A percentile compares a stretch with the other conserved stretches of the same genome.
phyloP scores from a whole-genome alignment of 1,284 basidiomycete genomes.

The Kwoniella shivajii region DNA sequence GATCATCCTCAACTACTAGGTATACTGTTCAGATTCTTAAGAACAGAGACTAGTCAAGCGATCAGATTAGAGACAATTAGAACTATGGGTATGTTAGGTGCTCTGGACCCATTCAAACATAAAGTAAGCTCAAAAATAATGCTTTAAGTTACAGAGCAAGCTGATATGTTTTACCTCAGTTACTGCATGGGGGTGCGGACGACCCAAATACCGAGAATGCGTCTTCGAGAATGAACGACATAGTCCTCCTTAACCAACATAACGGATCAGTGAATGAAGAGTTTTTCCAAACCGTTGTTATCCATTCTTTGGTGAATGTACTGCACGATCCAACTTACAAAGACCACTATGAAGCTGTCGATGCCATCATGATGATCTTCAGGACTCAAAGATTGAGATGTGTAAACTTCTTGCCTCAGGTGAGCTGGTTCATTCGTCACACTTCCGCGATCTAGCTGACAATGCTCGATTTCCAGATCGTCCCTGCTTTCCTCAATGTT shows the following conservation, averaged over 20 bases:
- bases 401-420: constrained; percentile 92
- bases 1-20: constrained; percentile 90
- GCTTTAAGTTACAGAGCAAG: neutral
- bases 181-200: constrained; percentile 72
- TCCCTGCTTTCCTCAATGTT: constrained; percentile 91
- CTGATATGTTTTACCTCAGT: constrained; percentile 53
- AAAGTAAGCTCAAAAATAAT: constrained; percentile 61
- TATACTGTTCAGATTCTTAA: constrained; percentile 81
- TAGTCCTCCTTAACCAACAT: constrained; percentile 60
- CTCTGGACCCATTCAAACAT: constrained; percentile 94
- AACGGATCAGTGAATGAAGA: constrained; percentile 75
- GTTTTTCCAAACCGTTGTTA: constrained; percentile 96
- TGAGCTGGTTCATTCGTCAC: constrained; percentile 55
- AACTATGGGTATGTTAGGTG: constrained; percentile 93
- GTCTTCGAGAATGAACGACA: constrained; percentile 59
- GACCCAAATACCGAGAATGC: constrained; percentile 63
- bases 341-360: constrained; percentile 89
- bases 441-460: constrained; percentile 1
- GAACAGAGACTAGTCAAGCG: constrained; percentile 73
- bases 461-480: constrained; percentile 67
- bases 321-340: constrained; percentile 85
- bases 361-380: constrained; percentile 99
- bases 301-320: constrained; percentile 84
- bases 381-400: constrained; percentile 97
- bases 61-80: constrained; percentile 88